Percentiles rank a stretch among this genome's conserved stretches.
Conservation (phyloP, 257 asterid species). For the Parsonsia alboflavescens region DNA sequence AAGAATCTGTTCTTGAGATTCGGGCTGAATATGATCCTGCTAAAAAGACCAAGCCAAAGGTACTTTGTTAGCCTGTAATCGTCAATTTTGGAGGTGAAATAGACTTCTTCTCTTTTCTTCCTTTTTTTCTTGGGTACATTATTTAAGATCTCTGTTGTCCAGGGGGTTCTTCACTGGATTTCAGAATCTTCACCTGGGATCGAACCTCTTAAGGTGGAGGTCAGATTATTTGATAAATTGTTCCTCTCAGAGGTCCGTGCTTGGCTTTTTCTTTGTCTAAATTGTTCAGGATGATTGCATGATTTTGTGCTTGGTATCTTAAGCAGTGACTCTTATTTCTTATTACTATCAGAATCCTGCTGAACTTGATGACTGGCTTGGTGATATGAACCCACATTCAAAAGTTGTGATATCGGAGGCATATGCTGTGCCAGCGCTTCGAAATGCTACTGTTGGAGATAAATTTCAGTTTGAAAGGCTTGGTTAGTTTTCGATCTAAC, state of each 20-base stretch:
- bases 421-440: constrained; percentile 60
- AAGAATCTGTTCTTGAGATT: constrained; percentile 61
- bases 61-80: constrained; percentile 14
- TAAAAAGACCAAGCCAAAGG: constrained; percentile 88
- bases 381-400: constrained; percentile 71
- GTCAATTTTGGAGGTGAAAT: background rate
- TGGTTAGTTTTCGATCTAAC: constrained; percentile 38
- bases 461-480: constrained; percentile 89
- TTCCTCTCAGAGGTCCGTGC: constrained; percentile 77
- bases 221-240: constrained; percentile 72
- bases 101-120: background rate
- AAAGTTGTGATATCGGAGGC: constrained; percentile 59
- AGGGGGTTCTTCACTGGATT: constrained; percentile 99
- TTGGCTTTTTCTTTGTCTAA: constrained; percentile 5
- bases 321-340: constrained; percentile 11
- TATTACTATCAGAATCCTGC: constrained; percentile 60
- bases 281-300: background rate
- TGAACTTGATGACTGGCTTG: constrained; percentile 82
- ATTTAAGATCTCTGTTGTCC: constrained; percentile 19
- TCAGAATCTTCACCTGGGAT: constrained; percentile 67
- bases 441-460: constrained; percentile 63
- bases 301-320: background rate
- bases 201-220: constrained; percentile 76
- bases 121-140: background rate
- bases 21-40: constrained; percentile 75